These are phyloP conservation scores for Cyclanthera cordifolia DNA, from an alignment of 306 rosid genomes.

Conservation along the genomic window DNA sequence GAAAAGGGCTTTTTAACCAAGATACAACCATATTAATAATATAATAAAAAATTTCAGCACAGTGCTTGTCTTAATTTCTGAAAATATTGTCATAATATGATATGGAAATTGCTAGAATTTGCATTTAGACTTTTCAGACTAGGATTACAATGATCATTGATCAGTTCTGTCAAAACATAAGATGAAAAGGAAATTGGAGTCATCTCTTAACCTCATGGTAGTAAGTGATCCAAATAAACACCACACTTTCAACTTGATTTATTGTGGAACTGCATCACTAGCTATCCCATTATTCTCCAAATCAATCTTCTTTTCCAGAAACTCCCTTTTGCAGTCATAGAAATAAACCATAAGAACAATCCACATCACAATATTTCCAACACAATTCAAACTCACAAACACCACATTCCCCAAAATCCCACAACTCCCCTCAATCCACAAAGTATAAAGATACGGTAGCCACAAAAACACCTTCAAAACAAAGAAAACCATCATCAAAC, in stretches of 20 bases:
- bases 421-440: conserved; percentile 24
- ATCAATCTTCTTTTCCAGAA: conserved; percentile 34
- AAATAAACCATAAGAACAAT: conserved; percentile 39
- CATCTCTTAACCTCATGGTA: background rate
- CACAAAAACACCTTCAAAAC: conserved; percentile 32
- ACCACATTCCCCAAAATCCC: conserved; percentile 25
- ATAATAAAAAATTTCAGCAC: background rate
- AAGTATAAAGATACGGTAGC: conserved; percentile 25
- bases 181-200: background rate
- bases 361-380: conserved; percentile 50
- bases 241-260: background rate
- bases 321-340: conserved; percentile 35
- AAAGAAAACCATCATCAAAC: conserved; percentile 43
- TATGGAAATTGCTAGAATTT: background rate
- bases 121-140: background rate
- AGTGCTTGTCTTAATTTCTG: too few species aligned
- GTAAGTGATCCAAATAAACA: background rate
- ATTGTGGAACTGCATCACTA: background rate
- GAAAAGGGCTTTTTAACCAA: too few species aligned
- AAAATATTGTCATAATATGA: background rate
- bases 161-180: background rate
- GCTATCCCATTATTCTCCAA: conserved; percentile 11
- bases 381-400: conserved; percentile 25
- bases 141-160: background rate
- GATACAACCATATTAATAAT: too few species aligned